Conservation (phyloP, 352 stramenopile genomes). For the Phytophthora lateralis region DNA sequence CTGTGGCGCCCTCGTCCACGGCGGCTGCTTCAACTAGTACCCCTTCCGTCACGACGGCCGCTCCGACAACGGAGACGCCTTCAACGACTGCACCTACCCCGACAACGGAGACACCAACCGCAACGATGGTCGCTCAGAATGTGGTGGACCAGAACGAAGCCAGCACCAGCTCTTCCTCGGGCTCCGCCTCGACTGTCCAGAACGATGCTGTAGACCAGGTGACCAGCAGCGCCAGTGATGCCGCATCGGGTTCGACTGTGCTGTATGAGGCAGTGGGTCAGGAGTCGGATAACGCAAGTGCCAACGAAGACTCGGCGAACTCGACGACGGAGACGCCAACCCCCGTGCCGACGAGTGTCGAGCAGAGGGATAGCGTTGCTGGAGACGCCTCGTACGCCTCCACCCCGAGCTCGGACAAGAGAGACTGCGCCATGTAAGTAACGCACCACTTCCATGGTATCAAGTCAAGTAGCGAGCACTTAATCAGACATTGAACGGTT, state of each 20-base stretch:
- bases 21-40: conserved; percentile 14
- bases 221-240: conserved; percentile 1
- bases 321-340: background rate
- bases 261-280: conserved; percentile 11
- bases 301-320: background rate
- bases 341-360: background rate
- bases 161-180: conserved; percentile 2
- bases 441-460: conserved; percentile 5
- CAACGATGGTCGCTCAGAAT: conserved; percentile 10
- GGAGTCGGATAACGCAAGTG: conserved; percentile 2
- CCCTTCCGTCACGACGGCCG: conserved; percentile 15
- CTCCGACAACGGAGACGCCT: conserved; percentile 16
- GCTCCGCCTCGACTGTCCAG: conserved; percentile 12
- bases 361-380: background rate
- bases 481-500: conserved; percentile 9
- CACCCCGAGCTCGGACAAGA: conserved; percentile 8
- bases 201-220: conserved; percentile 14
- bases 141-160: conserved; percentile 4
- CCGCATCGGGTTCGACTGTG: conserved; percentile 10
- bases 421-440: conserved; percentile 27
- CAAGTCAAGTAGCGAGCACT: conserved; percentile 20
- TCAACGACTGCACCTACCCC: conserved; percentile 14
- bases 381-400: conserved; percentile 11
- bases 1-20: conserved; percentile 15
- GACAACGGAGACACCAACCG: conserved; percentile 17